Evolutionary conservation across 78 protist species (phyloP).

Genomic region (Ministeria vibrans): DNA sequence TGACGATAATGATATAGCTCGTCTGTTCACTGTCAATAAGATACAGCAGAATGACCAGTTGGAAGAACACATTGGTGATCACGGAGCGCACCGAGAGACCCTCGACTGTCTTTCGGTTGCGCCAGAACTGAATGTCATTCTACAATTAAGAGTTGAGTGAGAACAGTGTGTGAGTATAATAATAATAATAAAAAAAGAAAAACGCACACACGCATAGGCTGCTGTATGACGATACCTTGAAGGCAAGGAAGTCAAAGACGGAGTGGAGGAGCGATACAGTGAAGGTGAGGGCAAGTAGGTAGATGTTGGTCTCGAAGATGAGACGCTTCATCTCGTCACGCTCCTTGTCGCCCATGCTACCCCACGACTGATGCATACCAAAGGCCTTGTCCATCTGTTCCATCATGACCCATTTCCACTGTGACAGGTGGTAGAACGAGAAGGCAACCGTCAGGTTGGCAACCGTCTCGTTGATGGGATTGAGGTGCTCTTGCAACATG

Average conservation of each 20-base stretch:
- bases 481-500: slow-evolving; percentile 35
- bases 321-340: slow-evolving; percentile 12
- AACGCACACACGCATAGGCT: neutral
- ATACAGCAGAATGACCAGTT: slow-evolving; percentile 80
- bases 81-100: slow-evolving; percentile 83
- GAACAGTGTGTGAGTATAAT: neutral
- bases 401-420: slow-evolving; percentile 1
- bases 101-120: slow-evolving; percentile 58
- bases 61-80: slow-evolving; percentile 18
- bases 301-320: slow-evolving; percentile 76
- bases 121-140: slow-evolving; percentile 82
- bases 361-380: slow-evolving; percentile 3
- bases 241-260: slow-evolving; percentile 91
- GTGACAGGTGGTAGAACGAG: neutral
- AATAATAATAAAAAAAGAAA: too few relatives aligned
- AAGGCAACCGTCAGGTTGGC: slow-evolving; percentile 7
- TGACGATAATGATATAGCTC: slow-evolving; percentile 52
- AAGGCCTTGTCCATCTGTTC: slow-evolving; percentile 18
- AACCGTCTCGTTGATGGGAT: slow-evolving; percentile 47
- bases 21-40: slow-evolving; percentile 82
- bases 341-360: neutral
- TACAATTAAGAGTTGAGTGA: neutral
- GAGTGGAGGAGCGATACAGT: slow-evolving; percentile 79
- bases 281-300: slow-evolving; percentile 69
- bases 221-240: slow-evolving; percentile 40